Conservation (phyloP, 495 filamentous ascomycete species). For the Clohesyomyces aquaticus region DNA sequence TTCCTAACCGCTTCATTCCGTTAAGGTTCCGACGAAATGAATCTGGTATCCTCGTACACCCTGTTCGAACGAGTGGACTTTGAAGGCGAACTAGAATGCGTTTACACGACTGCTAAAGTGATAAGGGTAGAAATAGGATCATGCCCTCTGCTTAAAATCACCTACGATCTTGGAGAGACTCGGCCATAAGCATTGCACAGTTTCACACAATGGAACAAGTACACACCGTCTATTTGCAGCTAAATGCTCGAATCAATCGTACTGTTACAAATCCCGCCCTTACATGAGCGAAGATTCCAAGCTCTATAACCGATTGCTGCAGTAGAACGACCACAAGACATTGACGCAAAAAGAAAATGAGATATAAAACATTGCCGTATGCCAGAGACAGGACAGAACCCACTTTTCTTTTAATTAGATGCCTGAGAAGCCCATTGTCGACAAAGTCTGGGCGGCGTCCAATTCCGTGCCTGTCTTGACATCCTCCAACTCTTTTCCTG, state of each 20-base stretch:
- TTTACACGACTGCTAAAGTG: too few species aligned
- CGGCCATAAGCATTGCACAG: too few species aligned
- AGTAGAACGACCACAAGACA: not conserved
- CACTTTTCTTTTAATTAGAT: constrained; percentile 21
- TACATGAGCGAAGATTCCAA: not conserved
- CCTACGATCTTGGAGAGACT: too few species aligned
- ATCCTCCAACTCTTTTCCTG: constrained; percentile 1
- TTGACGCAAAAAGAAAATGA: constrained; percentile 5
- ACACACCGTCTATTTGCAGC: constrained; percentile 19
- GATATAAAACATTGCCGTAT: constrained; percentile 22
- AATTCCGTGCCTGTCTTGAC: constrained; percentile 26
- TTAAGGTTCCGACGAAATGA: too few species aligned
- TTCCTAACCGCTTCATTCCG: too few species aligned
- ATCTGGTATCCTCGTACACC: too few species aligned
- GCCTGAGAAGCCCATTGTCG: not conserved
- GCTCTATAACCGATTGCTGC: constrained; percentile 6
- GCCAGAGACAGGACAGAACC: constrained; percentile 25
- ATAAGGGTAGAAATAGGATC: too few species aligned
- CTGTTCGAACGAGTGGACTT: too few species aligned
- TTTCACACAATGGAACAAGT: not conserved
- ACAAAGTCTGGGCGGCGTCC: not conserved
- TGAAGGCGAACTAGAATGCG: too few species aligned
- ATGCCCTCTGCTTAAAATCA: too few species aligned
- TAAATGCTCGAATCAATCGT: not conserved
- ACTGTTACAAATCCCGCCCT: constrained; percentile 4